Base-by-base conservation (phyloP, 495 filamentous ascomycete species). In the Tuber borchii region DNA sequence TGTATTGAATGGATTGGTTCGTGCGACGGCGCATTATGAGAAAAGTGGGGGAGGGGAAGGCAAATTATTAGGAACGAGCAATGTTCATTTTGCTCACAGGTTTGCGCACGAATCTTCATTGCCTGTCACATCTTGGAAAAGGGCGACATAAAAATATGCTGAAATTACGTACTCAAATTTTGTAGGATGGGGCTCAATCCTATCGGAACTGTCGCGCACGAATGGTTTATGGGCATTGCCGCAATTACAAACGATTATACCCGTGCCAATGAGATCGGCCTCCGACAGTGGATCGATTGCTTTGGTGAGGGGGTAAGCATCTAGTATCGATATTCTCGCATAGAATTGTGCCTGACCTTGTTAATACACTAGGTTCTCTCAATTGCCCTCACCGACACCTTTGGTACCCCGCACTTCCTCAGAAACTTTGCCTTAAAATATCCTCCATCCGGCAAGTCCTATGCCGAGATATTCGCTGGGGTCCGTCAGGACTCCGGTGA, bases 141-240 rank as follows among this genome's bases (percentile, higher is more conserved):
- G 17, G 14, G 26, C 12, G 70, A 9, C 43, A 74, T 42, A 20
- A 16, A 9, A 72, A 43, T 44, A 16, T 71, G 61, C 26, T 71
- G 43, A 61, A 73, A 96, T 96, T 92, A 73, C 70, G 51, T 75
- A 22, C 71, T 34, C 61, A n/a, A 72, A 19, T 31, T 37, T 73
- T 75, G 10, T 48, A 92, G 93, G 82, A 93, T 95, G 83, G 89
- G 88, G 34, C 88, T 95, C 42, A 85, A 88, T 12, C 92, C 95
- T 0, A 90, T 99, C 31, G 95, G 95, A 22, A 99, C 95, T 3
- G 94, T 99, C 1, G 95, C 96, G 0, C 95, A 99, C 78, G 95
- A 99, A 85, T 99, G 96, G 96, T 97, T 97, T 85, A 99, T 99
- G 95, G 93, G 93, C 61, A 93, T 97, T 73, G 95, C 95, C 22